These are phyloP conservation scores for Eragrostis curvula DNA, from an alignment of 176 grass and related monocot genomes.

Conservation along the genomic window DNA sequence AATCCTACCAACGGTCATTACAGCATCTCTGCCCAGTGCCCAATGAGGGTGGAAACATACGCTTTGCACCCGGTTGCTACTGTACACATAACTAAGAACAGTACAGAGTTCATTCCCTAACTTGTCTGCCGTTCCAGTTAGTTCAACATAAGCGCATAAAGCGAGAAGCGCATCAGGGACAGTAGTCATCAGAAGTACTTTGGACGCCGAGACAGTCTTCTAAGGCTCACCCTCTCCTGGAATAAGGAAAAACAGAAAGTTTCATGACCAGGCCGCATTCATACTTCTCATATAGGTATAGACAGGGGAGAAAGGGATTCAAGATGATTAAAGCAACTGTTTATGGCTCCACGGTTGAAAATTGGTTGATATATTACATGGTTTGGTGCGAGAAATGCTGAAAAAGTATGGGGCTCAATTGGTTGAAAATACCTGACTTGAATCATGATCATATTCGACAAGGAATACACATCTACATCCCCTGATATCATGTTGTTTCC, in stretches of 20 bases:
- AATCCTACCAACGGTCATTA: conserved; percentile 28
- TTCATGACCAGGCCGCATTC: not conserved
- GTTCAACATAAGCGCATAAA: not conserved
- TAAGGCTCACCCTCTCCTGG: conserved; percentile 67
- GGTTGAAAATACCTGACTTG: conserved; percentile 61
- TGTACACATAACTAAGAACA: conserved; percentile 19
- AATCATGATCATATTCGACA: conserved; percentile 82
- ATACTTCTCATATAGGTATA: not conserved
- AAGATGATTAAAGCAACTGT: not conserved
- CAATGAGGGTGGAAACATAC: not conserved
- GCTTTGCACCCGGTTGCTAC: conserved; percentile 20
- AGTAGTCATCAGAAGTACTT: conserved; percentile 42
- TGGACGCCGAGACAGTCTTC: conserved; percentile 65
- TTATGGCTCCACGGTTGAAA: not conserved
- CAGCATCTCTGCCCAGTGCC: conserved; percentile 6
- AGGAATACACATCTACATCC: conserved; percentile 91
- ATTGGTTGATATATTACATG: not conserved
- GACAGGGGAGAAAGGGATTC: not conserved
- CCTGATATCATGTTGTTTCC: conserved; percentile 89
- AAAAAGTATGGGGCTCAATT: not conserved
- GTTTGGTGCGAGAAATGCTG: not conserved
- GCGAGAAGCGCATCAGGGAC: not conserved
- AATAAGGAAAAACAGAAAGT: conserved; percentile 4
- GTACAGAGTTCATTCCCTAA: conserved; percentile 13
- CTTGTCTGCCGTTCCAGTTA: conserved; percentile 24